Evolutionary conservation across 2,329 filamentous ascomycete species (phyloP), one percentile per base, ranked within the genome.

Genomic region (Exophiala sp.): DNA sequence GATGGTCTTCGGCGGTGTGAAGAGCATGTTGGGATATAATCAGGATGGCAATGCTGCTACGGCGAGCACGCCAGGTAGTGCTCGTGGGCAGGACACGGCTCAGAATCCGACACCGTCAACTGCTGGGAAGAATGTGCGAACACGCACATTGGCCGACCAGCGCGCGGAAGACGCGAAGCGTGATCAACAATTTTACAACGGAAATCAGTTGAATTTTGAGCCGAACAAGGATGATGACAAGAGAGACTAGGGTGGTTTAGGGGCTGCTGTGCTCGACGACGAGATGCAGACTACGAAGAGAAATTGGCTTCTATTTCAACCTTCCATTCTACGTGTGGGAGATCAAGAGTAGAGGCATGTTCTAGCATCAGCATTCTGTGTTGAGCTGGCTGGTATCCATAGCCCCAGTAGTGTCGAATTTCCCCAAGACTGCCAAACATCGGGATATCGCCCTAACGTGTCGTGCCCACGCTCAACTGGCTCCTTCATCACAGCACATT

Each of bases 161-260:
- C 73, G 78, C 16, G 55, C 54, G 3, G 61, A 62, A 36, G 81
- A 57, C 74, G 78, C 36, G 71, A 80, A 51, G 78, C 85, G 58
- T 8, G 49, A 55, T 14, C 80, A 84, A 41, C 86, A 95, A 65
- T 81, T 95, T 43, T 96, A 96, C 67, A 96, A 96, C 65, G 91
- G 91, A 1, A 96, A 96, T 66, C 89, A 88, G 84, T 69, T 86
- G 51, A 88, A 87, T 61, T 88, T 88, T 60, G 81, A 88, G 66
- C 82, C 85, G n/a, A 66, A 69, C 24, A 68, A 71, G 47, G 80
- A 79, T 34, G 81, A 85, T 60, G 78, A 83, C 64, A 44, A 57
- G 35, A 45, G 46, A 20, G 51, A 57, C 18, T 52, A 48, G 39
- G 2, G 24, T 5, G 5, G 3, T 29, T 29, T 29, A 3, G 10